Conservation (phyloP, 371 early-diverging fungal species). For the Cokeromyces recurvatus region DNA sequence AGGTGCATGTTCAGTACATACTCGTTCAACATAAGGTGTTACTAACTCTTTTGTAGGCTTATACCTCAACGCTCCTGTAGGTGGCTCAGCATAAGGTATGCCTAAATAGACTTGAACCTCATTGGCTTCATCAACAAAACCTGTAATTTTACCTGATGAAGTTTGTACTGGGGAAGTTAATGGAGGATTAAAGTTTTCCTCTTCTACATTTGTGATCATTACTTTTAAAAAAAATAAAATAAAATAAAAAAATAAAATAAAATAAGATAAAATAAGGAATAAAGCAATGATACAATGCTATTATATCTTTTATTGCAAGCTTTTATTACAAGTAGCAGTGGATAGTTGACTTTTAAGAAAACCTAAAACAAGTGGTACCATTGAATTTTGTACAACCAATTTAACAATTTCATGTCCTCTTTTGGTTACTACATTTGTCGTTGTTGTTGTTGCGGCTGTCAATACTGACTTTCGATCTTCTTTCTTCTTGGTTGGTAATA, state of each 20-base stretch:
- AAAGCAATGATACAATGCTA: too few species aligned
- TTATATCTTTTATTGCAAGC: too few species aligned
- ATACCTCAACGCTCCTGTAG: conserved; percentile 26
- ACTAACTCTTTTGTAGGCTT: conserved; percentile 18
- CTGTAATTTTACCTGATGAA: conserved; percentile 25
- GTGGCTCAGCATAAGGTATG: conserved; percentile 34
- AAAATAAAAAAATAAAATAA: too few species aligned
- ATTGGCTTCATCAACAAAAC: conserved; percentile 19
- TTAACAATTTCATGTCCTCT: conserved; percentile 52
- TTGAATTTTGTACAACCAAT: conserved; percentile 56
- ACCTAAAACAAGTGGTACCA: conserved; percentile 53
- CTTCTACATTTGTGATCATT: too few species aligned
- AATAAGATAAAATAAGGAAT: too few species aligned
- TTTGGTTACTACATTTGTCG: conserved; percentile 45
- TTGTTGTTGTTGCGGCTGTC: conserved; percentile 7
- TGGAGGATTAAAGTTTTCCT: neutral
- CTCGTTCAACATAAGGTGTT: conserved; percentile 9
- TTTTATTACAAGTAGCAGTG: too few species aligned
- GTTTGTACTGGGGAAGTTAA: conserved; percentile 14
- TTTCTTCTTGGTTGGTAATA: conserved; percentile 10
- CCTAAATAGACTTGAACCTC: conserved; percentile 27
- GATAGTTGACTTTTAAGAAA: conserved; percentile 40
- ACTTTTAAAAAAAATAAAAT: too few species aligned
- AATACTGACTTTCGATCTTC: conserved; percentile 1
- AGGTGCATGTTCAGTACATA: conserved; percentile 15